Conservation (phyloP, 2,329 filamentous ascomycete genomes). For the Cordyceps militaris region DNA sequence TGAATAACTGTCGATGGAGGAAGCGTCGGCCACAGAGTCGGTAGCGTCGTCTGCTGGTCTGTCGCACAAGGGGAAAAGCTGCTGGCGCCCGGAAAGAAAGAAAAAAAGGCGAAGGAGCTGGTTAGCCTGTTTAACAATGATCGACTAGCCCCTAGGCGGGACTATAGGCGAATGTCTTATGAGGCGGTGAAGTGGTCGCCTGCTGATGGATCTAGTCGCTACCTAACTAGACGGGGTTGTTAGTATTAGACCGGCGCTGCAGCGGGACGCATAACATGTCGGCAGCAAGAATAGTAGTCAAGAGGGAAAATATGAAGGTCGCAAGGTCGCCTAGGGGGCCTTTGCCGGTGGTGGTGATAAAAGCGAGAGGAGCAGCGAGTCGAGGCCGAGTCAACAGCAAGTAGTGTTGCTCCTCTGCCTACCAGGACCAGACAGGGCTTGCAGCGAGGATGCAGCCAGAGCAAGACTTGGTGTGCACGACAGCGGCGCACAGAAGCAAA, state of each 20-base stretch:
- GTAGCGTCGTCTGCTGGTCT: neutral
- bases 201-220: slow-evolving; percentile 1
- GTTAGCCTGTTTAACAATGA: neutral
- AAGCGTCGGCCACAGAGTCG: neutral
- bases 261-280: neutral
- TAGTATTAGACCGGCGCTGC: neutral
- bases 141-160: slow-evolving; percentile 5
- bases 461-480: neutral
- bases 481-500: slow-evolving; percentile 1
- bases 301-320: neutral
- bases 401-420: neutral
- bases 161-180: slow-evolving; percentile 8
- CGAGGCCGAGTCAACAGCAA: neutral
- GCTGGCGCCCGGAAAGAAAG: neutral
- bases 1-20: neutral
- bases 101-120: neutral
- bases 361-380: neutral
- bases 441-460: slow-evolving; percentile 1
- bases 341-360: neutral
- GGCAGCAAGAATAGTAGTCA: too few relatives aligned
- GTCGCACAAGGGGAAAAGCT: neutral
- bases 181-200: slow-evolving; percentile 7
- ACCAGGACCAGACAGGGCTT: neutral
- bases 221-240: neutral
- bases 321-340: neutral